A percentile compares a stretch with the other conserved stretches of the same genome.
phyloP scores from a whole-genome alignment of 2,329 filamentous ascomycete species.

The Verticillium klebahnii region DNA sequence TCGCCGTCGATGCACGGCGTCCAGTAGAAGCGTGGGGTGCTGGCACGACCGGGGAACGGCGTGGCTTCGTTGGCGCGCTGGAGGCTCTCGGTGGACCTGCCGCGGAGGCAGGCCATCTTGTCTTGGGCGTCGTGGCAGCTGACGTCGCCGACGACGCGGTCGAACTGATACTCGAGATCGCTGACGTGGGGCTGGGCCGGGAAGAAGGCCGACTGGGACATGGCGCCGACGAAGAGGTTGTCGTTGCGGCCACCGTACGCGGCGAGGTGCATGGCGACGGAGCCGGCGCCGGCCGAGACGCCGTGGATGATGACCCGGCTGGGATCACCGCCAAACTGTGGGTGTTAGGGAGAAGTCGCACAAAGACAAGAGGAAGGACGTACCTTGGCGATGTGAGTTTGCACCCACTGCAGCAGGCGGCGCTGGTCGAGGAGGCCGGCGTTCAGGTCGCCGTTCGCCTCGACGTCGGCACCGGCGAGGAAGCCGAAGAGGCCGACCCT shows the following conservation, averaged over 20 bases:
- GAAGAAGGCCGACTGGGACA: conserved; percentile 45
- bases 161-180: conserved; percentile 45
- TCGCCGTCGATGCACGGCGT: conserved; percentile 45
- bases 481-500: conserved; percentile 61
- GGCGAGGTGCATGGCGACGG: conserved; percentile 47
- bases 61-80: conserved; percentile 35
- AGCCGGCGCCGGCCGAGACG: conserved; percentile 56
- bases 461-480: conserved; percentile 51
- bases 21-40: conserved; percentile 42
- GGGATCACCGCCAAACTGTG: conserved; percentile 53
- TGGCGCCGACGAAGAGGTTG: conserved; percentile 39
- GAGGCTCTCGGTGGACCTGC: conserved; percentile 24
- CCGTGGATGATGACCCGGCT: conserved; percentile 56
- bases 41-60: conserved; percentile 31
- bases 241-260: conserved; percentile 41
- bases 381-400: conserved; percentile 49
- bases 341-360: not conserved
- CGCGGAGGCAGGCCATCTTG: conserved; percentile 38
- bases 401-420: conserved; percentile 56
- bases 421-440: conserved; percentile 61
- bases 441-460: conserved; percentile 53
- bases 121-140: conserved; percentile 26
- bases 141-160: conserved; percentile 26
- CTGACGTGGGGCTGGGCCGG: conserved; percentile 38
- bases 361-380: not conserved